Percentiles rank a stretch among this genome's conserved stretches.
phyloP scores from a whole-genome alignment of 108 stramenopile genomes.

The Conticribra weissflogii region DNA sequence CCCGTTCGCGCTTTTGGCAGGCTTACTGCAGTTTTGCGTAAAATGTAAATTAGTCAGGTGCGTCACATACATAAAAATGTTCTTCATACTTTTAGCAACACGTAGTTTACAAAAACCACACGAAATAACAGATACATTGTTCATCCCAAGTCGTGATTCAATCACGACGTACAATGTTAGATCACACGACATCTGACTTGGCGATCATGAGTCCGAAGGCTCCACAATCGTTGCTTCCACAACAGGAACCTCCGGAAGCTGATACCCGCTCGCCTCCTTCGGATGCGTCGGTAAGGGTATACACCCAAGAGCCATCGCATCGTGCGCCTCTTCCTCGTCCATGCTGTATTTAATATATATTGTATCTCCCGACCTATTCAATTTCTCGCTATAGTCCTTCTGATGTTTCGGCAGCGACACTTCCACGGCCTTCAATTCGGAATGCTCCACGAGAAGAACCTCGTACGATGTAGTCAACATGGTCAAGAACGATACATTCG shows the following conservation, averaged over 20 bases:
- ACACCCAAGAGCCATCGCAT: slow-evolving; percentile 7
- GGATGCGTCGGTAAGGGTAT: slow-evolving; percentile 32
- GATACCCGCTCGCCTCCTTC: slow-evolving; percentile 41
- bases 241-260: slow-evolving; percentile 14
- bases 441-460: slow-evolving; percentile 40
- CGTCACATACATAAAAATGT: no score
- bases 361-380: slow-evolving; percentile 36
- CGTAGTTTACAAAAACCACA: background rate
- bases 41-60: no score
- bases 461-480: slow-evolving; percentile 50
- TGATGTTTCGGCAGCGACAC: slow-evolving; percentile 46
- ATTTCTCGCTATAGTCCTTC: slow-evolving; percentile 35
- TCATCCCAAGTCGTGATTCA: background rate
- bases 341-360: slow-evolving; percentile 41
- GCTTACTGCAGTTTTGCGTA: no score
- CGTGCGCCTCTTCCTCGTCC: slow-evolving; percentile 23
- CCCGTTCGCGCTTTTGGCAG: no score
- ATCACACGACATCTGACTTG: no score
- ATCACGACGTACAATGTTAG: background rate
- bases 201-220: background rate
- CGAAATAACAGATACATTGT: background rate
- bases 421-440: slow-evolving; percentile 43
- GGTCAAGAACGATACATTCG: slow-evolving; percentile 54
- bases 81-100: no score
- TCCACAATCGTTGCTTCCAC: background rate